Percentiles rank a stretch among this genome's conserved stretches.
Evolutionary conservation across 2,329 filamentous ascomycete genomes (phyloP).

Genomic region (Aspergillus hiratsukae): DNA sequence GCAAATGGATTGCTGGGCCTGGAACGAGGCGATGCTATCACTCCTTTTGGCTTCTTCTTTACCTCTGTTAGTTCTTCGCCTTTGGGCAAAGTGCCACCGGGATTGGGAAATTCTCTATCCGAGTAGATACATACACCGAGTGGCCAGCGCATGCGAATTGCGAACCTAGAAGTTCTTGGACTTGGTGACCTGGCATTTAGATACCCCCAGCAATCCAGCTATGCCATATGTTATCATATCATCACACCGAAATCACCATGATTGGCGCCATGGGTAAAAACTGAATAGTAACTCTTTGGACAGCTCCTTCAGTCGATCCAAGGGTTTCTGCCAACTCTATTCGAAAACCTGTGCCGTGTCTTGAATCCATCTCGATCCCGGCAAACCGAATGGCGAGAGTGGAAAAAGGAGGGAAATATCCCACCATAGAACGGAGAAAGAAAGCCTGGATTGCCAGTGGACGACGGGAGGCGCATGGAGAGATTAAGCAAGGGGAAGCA

Average conservation of each 20-base stretch:
- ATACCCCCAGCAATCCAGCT: not conserved
- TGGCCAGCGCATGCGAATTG: not conserved
- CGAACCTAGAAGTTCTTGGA: too few relatives aligned
- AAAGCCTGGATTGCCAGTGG: not conserved
- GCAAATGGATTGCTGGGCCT: not conserved
- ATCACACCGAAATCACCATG: too few relatives aligned
- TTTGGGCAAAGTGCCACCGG: not conserved
- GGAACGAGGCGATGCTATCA: not conserved
- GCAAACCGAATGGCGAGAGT: not conserved
- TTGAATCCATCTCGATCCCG: not conserved
- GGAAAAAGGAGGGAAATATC: not conserved
- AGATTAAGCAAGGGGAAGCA: constrained; percentile 3
- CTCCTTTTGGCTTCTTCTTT: not conserved
- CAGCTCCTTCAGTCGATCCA: too few relatives aligned
- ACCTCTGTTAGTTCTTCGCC: not conserved
- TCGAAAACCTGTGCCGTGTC: not conserved
- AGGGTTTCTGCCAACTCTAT: not conserved
- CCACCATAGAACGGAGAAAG: not conserved
- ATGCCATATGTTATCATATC: not conserved
- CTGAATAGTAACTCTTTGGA: too few relatives aligned
- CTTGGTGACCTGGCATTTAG: too few relatives aligned
- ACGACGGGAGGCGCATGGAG: not conserved
- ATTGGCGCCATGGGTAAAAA: too few relatives aligned
- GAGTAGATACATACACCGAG: not conserved
- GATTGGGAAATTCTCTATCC: too few relatives aligned